Conservation (phyloP, 2,329 filamentous ascomycete species). For the Fusarium sp. region DNA sequence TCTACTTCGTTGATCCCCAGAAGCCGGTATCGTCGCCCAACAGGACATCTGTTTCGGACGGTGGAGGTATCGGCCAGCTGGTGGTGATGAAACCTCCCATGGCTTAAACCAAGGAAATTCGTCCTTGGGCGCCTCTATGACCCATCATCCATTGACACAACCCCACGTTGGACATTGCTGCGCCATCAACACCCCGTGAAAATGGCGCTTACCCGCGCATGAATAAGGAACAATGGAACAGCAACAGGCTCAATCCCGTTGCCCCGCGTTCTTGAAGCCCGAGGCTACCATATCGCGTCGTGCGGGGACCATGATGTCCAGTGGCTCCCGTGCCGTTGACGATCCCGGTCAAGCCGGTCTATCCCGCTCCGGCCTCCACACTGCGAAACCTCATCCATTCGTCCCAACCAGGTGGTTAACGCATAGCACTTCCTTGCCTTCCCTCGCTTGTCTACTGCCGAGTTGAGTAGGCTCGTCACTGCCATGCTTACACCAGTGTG, state of each 20-base stretch:
- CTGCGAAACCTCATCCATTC: constrained; percentile 39
- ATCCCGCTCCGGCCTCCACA: constrained; percentile 44
- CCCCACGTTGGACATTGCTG: constrained; percentile 48
- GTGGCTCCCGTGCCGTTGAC: constrained; percentile 37
- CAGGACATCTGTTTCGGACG: constrained; percentile 23
- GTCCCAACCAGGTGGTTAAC: constrained; percentile 45
- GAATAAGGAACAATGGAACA: constrained; percentile 26
- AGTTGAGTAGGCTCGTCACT: constrained; percentile 39
- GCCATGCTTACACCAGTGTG: constrained; percentile 36
- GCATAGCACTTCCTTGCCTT: constrained; percentile 39
- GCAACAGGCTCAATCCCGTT: constrained; percentile 45
- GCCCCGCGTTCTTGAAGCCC: constrained; percentile 45
- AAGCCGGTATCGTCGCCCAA: constrained; percentile 37
- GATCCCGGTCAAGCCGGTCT: constrained; percentile 50
- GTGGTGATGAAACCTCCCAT: constrained; percentile 34
- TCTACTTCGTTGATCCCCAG: constrained; percentile 27
- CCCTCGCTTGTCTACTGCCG: constrained; percentile 36
- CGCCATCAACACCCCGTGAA: constrained; percentile 42
- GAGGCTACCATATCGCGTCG: constrained; percentile 42
- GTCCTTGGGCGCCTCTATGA: constrained; percentile 27
- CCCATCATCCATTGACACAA: constrained; percentile 48
- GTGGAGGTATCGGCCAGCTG: constrained; percentile 36
- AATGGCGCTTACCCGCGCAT: constrained; percentile 39
- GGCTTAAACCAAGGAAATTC: constrained; percentile 37
- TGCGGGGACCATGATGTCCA: constrained; percentile 40